A percentile compares a stretch with the other conserved stretches of the same genome.
Conservation (phyloP, 2,329 filamentous ascomycete genomes). For the Graphiopsis chlorocephala region DNA sequence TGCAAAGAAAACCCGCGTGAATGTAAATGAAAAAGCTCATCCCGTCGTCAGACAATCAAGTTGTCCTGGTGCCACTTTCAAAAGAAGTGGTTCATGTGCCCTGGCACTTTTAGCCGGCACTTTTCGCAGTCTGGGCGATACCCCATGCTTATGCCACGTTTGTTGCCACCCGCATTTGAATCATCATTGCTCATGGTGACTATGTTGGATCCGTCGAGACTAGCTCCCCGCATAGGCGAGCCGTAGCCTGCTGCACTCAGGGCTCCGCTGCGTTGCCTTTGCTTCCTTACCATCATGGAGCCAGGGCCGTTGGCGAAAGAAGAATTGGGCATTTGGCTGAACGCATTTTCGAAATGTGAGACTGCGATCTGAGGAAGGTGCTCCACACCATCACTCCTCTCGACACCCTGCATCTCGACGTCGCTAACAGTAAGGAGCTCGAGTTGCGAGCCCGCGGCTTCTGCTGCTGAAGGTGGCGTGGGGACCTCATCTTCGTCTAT, state of each 20-base stretch:
- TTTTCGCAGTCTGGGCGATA: slow-evolving; percentile 51
- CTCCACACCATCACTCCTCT: background rate
- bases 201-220: background rate
- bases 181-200: background rate
- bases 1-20: too few species aligned
- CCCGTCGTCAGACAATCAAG: background rate
- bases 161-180: slow-evolving; percentile 24
- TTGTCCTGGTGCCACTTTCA: background rate
- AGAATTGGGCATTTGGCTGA: background rate
- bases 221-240: slow-evolving; percentile 22
- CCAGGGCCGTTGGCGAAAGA: slow-evolving; percentile 16
- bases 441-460: slow-evolving; percentile 35
- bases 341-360: background rate
- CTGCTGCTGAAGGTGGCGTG: slow-evolving; percentile 33
- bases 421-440: slow-evolving; percentile 36
- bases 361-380: slow-evolving; percentile 4
- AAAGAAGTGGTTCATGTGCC: slow-evolving; percentile 50
- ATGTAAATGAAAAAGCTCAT: background rate
- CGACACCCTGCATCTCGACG: slow-evolving; percentile 30
- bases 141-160: slow-evolving; percentile 45
- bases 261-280: slow-evolving; percentile 36
- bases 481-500: slow-evolving; percentile 37
- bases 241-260: slow-evolving; percentile 28
- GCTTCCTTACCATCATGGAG: slow-evolving; percentile 32
- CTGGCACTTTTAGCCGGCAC: slow-evolving; percentile 46